A percentile compares a stretch with the other conserved stretches of the same genome.
Conservation (phyloP, 2,329 filamentous ascomycete species). For the Paracamarosporium sp. region DNA sequence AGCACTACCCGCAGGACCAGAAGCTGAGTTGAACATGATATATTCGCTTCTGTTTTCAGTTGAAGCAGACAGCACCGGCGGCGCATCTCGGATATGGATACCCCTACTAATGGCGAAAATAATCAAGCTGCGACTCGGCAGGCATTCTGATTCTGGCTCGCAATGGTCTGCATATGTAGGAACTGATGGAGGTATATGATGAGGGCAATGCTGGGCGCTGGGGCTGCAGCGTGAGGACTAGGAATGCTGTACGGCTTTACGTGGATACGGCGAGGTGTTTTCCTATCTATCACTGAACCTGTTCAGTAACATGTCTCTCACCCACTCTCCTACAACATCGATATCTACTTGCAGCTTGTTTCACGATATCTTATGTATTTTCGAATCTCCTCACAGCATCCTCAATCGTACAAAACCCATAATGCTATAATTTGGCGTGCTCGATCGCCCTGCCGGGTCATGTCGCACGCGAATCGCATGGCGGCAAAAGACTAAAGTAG, state of each 20-base stretch:
- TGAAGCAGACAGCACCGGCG: conserved; percentile 36
- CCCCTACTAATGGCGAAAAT: conserved; percentile 48
- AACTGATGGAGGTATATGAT: conserved; percentile 30
- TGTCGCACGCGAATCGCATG: neutral
- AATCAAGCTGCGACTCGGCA: conserved; percentile 38
- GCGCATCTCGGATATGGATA: conserved; percentile 47
- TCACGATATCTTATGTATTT: conserved; percentile 42
- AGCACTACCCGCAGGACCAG: conserved; percentile 74
- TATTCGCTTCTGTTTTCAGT: conserved; percentile 29
- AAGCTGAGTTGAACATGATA: conserved; percentile 46
- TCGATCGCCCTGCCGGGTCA: neutral
- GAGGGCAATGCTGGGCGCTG: conserved; percentile 40
- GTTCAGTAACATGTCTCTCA: conserved; percentile 23
- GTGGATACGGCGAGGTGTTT: conserved; percentile 45
- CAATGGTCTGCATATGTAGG: conserved; percentile 27
- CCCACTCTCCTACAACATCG: conserved; percentile 31
- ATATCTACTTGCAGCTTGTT: conserved; percentile 35
- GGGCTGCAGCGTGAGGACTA: conserved; percentile 27
- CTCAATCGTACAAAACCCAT: conserved; percentile 30
- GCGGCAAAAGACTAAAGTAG: neutral
- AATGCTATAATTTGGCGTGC: neutral
- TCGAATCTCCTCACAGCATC: conserved; percentile 24
- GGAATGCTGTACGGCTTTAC: conserved; percentile 42
- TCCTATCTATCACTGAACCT: conserved; percentile 20
- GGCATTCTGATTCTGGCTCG: conserved; percentile 28